Conservation (phyloP, 2,329 filamentous ascomycete species). For the Raffaelea deltoideospora region DNA sequence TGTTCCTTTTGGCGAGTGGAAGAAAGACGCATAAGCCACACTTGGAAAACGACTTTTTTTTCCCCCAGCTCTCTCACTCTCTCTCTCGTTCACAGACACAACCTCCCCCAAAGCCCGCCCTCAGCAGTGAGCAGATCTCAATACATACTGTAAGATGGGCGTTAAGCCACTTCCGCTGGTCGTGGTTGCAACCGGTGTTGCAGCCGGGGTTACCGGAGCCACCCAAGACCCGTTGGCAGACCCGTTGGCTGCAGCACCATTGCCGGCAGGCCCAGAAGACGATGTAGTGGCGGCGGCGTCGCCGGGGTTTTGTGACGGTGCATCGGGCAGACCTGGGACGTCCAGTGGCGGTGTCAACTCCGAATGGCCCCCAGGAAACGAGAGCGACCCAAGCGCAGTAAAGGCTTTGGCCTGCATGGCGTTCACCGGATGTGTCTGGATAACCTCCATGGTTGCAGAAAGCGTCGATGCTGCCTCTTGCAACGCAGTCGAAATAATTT, state of each 20-base stretch:
- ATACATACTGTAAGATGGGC: slow-evolving; percentile 91
- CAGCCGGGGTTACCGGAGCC: slow-evolving; percentile 79
- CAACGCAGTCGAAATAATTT: no score
- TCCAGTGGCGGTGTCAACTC: slow-evolving; percentile 70
- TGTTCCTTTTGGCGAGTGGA: slow-evolving; percentile 54
- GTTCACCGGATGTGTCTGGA: slow-evolving; percentile 82
- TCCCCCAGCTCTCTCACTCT: no score
- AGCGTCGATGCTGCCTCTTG: no score
- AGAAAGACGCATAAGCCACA: background rate
- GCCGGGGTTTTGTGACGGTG: no score
- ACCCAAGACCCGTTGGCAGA: no score
- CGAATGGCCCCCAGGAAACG: slow-evolving; percentile 71
- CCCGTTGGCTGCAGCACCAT: slow-evolving; percentile 44
- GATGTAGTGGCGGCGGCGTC: background rate
- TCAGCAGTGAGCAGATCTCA: slow-evolving; percentile 18
- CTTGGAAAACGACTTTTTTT: no score
- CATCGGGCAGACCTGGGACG: no score
- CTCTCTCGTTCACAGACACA: no score
- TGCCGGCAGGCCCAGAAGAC: background rate
- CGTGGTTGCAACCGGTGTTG: slow-evolving; percentile 72
- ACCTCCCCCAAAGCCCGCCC: slow-evolving; percentile 19
- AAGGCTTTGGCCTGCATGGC: slow-evolving; percentile 92
- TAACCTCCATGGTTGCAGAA: slow-evolving; percentile 52
- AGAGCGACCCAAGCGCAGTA: slow-evolving; percentile 80
- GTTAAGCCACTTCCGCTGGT: slow-evolving; percentile 79